Evolutionary conservation across 164 flowering plant species (phyloP).

Genomic region (Chimonanthus salicifolius): DNA sequence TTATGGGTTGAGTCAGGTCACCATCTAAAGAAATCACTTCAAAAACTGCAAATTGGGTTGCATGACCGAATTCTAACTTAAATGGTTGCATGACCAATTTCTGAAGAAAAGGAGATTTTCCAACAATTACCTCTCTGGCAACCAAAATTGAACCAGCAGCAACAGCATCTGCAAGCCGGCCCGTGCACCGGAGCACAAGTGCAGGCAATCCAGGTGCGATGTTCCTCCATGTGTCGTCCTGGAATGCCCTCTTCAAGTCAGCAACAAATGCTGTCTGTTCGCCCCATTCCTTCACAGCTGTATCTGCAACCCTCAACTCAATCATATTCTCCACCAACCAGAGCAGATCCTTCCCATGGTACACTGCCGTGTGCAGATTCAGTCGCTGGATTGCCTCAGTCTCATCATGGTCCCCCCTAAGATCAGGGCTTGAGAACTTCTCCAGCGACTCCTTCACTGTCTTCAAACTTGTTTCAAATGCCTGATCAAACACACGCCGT

Average conservation of each 20-base stretch:
- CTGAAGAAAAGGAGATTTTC: background rate
- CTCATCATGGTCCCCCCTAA: slow-evolving; percentile 74
- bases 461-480: slow-evolving; percentile 56
- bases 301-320: slow-evolving; percentile 78
- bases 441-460: slow-evolving; percentile 65
- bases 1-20: no score
- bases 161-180: slow-evolving; percentile 68
- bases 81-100: no score
- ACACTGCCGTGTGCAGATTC: slow-evolving; percentile 69
- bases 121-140: slow-evolving; percentile 50
- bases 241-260: slow-evolving; percentile 76
- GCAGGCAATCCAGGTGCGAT: slow-evolving; percentile 75
- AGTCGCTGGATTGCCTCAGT: slow-evolving; percentile 88
- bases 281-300: slow-evolving; percentile 78
- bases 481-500: slow-evolving; percentile 60
- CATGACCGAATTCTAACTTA: background rate
- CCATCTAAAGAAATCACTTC: no score
- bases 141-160: slow-evolving; percentile 68
- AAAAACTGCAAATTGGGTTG: no score
- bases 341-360: slow-evolving; percentile 63
- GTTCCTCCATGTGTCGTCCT: slow-evolving; percentile 78
- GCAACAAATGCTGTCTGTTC: slow-evolving; percentile 57
- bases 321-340: slow-evolving; percentile 97
- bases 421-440: slow-evolving; percentile 68
- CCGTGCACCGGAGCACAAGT: slow-evolving; percentile 60